A percentile compares a stretch with the other conserved stretches of the same genome.
Evolutionary conservation across 176 grass and related monocot genomes (phyloP).

Genomic region (Rhynchospora tenuis): DNA sequence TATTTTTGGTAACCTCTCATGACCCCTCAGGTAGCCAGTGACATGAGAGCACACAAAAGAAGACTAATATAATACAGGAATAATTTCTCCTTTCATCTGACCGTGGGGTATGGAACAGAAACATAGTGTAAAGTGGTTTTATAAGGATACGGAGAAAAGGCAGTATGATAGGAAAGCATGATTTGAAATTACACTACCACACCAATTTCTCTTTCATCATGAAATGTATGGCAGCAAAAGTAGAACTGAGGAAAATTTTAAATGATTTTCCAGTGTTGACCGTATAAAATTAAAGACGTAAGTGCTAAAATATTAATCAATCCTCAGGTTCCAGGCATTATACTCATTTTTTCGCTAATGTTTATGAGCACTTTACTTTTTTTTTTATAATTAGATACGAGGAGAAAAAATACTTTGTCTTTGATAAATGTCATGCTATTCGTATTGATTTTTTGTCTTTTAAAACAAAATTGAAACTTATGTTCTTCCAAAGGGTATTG

Average conservation of each 20-base stretch:
- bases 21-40: slow-evolving; percentile 28
- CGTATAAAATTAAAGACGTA: neutral
- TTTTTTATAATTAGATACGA: neutral
- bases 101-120: slow-evolving; percentile 15
- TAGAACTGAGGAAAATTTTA: neutral
- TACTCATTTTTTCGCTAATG: neutral
- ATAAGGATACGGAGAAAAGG: slow-evolving; percentile 16
- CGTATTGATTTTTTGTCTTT: neutral
- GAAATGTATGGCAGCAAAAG: slow-evolving; percentile 24
- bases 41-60: slow-evolving; percentile 25
- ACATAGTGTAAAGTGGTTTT: slow-evolving; percentile 19
- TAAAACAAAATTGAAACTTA: neutral
- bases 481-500: neutral
- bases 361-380: neutral
- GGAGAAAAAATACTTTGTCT: neutral
- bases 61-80: neutral
- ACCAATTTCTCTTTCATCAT: slow-evolving; percentile 36
- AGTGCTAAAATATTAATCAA: neutral
- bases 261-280: neutral
- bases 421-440: neutral
- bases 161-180: slow-evolving; percentile 26
- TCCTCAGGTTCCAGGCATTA: neutral
- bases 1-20: slow-evolving; percentile 64
- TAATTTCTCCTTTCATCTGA: slow-evolving; percentile 17
- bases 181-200: slow-evolving; percentile 73